Evolutionary conservation across 1,284 basidiomycete species (phyloP).

Genomic region (Trametes sp.): DNA sequence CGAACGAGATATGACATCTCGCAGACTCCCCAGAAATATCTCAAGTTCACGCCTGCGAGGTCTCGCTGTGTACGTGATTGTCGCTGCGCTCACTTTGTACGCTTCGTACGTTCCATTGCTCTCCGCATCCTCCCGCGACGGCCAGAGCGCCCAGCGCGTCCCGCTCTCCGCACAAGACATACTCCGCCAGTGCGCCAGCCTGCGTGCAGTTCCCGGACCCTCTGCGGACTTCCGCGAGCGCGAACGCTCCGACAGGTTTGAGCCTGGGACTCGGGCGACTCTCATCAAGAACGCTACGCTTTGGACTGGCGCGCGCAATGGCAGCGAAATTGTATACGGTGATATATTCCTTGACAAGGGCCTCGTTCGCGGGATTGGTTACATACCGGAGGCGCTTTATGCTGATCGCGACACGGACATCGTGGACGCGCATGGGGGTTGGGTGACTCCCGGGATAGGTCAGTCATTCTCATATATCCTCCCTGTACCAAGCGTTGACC

Average conservation of each 20-base stretch:
- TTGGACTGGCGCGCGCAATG: constrained; percentile 79
- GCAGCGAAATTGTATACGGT: constrained; percentile 67
- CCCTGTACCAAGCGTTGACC: neutral
- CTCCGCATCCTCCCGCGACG: constrained; percentile 7
- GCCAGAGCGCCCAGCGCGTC: constrained; percentile 35
- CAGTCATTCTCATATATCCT: constrained; percentile 17
- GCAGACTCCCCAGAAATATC: neutral
- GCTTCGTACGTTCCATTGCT: constrained; percentile 29
- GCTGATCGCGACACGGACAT: constrained; percentile 50
- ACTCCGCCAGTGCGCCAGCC: constrained; percentile 54
- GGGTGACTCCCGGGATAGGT: constrained; percentile 76
- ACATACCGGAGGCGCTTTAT: constrained; percentile 51
- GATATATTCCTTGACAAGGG: constrained; percentile 68
- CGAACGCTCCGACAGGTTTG: constrained; percentile 74
- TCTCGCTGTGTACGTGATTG: constrained; percentile 28
- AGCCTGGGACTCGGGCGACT: constrained; percentile 67
- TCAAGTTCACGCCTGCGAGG: constrained; percentile 19
- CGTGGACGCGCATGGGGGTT: constrained; percentile 66
- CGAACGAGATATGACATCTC: neutral
- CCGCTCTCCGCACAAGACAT: constrained; percentile 55
- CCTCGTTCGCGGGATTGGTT: constrained; percentile 63
- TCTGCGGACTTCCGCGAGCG: constrained; percentile 60
- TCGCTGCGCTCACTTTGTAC: constrained; percentile 33
- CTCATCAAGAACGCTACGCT: constrained; percentile 82
- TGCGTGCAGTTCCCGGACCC: constrained; percentile 55